phyloP scores from a whole-genome alignment of 768 basidiomycete genomes.

The Phylloporus rhodoxanthus region DNA sequence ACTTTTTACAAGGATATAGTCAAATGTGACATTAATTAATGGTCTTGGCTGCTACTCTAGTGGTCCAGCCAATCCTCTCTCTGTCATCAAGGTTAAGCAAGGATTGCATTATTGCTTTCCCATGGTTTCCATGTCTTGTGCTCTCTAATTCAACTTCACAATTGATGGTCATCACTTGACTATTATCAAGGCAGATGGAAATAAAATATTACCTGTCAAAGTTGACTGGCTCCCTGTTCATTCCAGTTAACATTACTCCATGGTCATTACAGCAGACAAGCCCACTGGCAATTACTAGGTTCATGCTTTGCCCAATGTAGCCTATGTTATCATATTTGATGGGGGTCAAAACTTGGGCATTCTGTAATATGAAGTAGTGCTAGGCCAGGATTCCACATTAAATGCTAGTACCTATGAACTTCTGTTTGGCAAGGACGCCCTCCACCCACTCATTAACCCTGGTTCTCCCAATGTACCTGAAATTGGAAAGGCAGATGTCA shows the following conservation, averaged over 20 bases:
- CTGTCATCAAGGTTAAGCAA: neutral
- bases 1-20: slow-evolving; percentile 4
- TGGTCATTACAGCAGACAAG: neutral
- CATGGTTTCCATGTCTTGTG: neutral
- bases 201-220: neutral
- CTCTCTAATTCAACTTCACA: neutral
- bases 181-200: neutral
- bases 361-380: slow-evolving; percentile 41
- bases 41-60: neutral
- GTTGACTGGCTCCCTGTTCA: neutral
- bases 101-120: neutral
- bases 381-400: slow-evolving; percentile 21
- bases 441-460: slow-evolving; percentile 33
- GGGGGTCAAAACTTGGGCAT: slow-evolving; percentile 33
- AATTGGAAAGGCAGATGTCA: slow-evolving; percentile 38
- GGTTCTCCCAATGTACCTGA: slow-evolving; percentile 35
- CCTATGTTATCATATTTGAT: neutral
- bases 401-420: slow-evolving; percentile 8
- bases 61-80: neutral
- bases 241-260: neutral
- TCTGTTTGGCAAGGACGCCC: slow-evolving; percentile 33
- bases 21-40: slow-evolving; percentile 39
- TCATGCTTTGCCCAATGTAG: neutral
- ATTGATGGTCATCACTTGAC: neutral
- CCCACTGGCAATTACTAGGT: neutral